phyloP scores from a whole-genome alignment of 495 filamentous ascomycete species.

The Poronia punctata region DNA sequence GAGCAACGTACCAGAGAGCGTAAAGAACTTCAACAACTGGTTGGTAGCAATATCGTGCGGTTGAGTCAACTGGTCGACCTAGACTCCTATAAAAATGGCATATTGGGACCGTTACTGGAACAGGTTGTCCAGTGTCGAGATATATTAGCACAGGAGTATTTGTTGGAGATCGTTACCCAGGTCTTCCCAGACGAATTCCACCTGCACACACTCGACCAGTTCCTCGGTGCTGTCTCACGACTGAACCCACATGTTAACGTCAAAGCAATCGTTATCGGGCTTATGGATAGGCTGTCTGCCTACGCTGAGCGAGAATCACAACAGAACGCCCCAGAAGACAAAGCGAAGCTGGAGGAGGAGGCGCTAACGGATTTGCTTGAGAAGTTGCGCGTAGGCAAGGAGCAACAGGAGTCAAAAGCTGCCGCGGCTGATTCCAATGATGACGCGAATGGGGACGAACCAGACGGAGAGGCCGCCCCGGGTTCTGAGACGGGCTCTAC shows the following conservation, averaged over 20 bases:
- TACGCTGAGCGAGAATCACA: constrained; percentile 88
- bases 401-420: constrained; percentile 32
- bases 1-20: constrained; percentile 89
- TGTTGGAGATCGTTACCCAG: constrained; percentile 95
- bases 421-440: constrained; percentile 10
- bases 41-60: constrained; percentile 91
- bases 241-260: constrained; percentile 94
- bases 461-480: constrained; percentile 21
- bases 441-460: constrained; percentile 26
- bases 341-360: constrained; percentile 73
- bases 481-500: constrained; percentile 29
- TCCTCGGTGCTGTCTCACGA: constrained; percentile 82
- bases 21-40: constrained; percentile 88
- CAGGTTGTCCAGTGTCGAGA: constrained; percentile 98
- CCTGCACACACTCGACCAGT: constrained; percentile 88
- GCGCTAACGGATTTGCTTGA: constrained; percentile 70
- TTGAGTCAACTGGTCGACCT: constrained; percentile 94
- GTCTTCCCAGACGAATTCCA: constrained; percentile 99
- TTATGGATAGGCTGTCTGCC: constrained; percentile 92
- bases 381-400: constrained; percentile 64
- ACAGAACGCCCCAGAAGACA: constrained; percentile 59
- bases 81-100: constrained; percentile 84
- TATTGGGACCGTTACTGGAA: constrained; percentile 81
- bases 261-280: constrained; percentile 94
- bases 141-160: constrained; percentile 93